Conservation (phyloP, 2,329 filamentous ascomycete species). For the Penicillium concentricum region DNA sequence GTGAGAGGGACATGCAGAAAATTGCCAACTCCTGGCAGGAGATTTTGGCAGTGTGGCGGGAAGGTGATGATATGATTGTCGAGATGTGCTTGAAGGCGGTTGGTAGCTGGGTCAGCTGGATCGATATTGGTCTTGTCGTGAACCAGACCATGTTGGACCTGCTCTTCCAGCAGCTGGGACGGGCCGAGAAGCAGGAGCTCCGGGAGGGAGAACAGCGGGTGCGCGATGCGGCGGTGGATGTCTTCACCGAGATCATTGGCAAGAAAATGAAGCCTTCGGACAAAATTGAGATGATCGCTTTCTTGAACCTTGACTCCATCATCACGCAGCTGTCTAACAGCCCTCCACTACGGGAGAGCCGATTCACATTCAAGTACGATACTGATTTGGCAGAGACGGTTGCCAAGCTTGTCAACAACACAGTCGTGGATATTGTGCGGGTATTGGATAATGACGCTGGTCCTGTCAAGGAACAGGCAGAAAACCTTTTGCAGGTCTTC, state of each 20-base stretch:
- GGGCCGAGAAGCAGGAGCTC: conserved; percentile 59
- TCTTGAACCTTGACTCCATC: conserved; percentile 82
- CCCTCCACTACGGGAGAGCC: conserved; percentile 73
- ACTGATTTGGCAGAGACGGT: conserved; percentile 93
- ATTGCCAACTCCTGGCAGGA: conserved; percentile 90
- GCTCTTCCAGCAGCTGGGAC: conserved; percentile 84
- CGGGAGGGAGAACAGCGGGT: conserved; percentile 75
- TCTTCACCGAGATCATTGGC: conserved; percentile 90
- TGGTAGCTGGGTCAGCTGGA: conserved; percentile 98
- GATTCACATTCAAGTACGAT: conserved; percentile 83
- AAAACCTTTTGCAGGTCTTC: conserved; percentile 75
- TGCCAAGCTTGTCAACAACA: conserved; percentile 91
- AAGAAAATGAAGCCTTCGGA: conserved; percentile 97
- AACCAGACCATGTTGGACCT: conserved; percentile 83
- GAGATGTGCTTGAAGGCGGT: conserved; percentile 90
- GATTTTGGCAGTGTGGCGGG: conserved; percentile 74
- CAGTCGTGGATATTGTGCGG: conserved; percentile 80
- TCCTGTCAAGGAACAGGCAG: conserved; percentile 69
- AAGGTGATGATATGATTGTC: conserved; percentile 68
- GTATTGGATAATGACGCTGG: conserved; percentile 69
- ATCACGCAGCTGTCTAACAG: conserved; percentile 82
- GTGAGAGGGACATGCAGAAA: conserved; percentile 82
- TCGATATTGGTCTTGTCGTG: conserved; percentile 90
- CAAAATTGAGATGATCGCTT: conserved; percentile 90
- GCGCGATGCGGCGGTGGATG: conserved; percentile 87